Conservation (phyloP, 164 flowering plant species). For the Vitis riparia region DNA sequence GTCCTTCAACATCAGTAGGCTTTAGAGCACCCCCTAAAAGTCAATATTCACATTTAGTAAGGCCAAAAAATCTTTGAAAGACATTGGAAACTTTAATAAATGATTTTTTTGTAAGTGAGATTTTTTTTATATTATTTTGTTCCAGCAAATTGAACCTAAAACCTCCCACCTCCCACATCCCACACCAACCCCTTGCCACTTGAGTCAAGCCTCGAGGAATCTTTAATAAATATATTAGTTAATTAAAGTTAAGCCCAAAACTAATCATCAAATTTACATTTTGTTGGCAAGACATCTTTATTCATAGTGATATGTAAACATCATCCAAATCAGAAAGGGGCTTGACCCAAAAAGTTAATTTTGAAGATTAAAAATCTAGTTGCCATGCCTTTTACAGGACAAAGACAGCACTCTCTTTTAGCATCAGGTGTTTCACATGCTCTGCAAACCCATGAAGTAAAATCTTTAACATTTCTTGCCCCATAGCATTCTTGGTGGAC, state of each 20-base stretch:
- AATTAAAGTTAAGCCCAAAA: too few relatives aligned
- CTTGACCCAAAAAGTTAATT: background rate
- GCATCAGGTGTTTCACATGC: conserved; percentile 70
- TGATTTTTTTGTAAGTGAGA: too few relatives aligned
- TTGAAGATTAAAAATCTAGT: background rate
- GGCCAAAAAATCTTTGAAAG: background rate
- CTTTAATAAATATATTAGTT: too few relatives aligned
- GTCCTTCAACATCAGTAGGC: conserved; percentile 51
- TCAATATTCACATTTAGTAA: conserved; percentile 2
- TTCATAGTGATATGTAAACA: too few relatives aligned
- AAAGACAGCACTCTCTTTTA: conserved; percentile 66
- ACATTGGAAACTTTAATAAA: background rate
- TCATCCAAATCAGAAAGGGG: background rate
- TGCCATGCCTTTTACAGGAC: conserved; percentile 63
- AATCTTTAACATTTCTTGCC: conserved; percentile 49
- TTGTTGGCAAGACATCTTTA: too few relatives aligned
- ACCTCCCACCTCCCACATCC: too few relatives aligned
- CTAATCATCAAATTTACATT: too few relatives aligned
- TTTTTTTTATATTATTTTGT: too few relatives aligned
- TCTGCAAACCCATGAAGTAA: conserved; percentile 75
- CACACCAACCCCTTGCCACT: too few relatives aligned
- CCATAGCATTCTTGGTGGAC: conserved; percentile 86
- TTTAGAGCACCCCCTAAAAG: conserved; percentile 69
- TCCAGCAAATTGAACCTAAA: too few relatives aligned
- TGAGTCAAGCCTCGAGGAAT: too few relatives aligned